phyloP scores from a whole-genome alignment of 2,329 filamentous ascomycete species.

The Geosmithia flava region DNA sequence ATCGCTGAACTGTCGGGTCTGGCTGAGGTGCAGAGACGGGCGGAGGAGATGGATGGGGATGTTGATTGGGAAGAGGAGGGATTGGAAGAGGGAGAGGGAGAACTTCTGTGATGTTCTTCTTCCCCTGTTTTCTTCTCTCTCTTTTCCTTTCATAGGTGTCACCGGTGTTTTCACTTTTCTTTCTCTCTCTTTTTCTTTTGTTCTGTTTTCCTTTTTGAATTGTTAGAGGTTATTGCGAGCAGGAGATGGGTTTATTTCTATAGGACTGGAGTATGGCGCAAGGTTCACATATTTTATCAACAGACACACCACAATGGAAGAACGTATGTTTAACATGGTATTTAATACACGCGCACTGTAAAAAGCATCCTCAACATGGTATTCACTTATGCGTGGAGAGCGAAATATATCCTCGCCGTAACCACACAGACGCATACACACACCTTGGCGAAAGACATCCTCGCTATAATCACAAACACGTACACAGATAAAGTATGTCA shows the following conservation, averaged over 20 bases:
- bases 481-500: too few species aligned
- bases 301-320: too few species aligned
- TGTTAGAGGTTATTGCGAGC: too few species aligned
- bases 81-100: constrained; percentile 40
- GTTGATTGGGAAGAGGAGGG: constrained; percentile 51
- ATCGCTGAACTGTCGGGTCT: constrained; percentile 66
- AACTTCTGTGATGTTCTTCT: constrained; percentile 23
- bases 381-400: too few species aligned
- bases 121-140: background rate
- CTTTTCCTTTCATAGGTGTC: background rate
- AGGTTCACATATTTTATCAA: background rate
- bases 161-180: background rate
- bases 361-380: too few species aligned
- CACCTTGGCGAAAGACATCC: background rate
- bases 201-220: background rate
- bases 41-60: constrained; percentile 36
- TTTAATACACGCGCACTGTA: too few species aligned
- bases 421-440: background rate
- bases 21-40: constrained; percentile 54
- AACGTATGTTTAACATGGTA: too few species aligned
- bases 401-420: too few species aligned
- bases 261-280: background rate
- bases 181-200: background rate
- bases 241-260: background rate
- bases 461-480: too few species aligned